These are phyloP conservation scores for Candida xiaguanensis DNA, from an alignment of 805 yeast species.

Conservation along the genomic window DNA sequence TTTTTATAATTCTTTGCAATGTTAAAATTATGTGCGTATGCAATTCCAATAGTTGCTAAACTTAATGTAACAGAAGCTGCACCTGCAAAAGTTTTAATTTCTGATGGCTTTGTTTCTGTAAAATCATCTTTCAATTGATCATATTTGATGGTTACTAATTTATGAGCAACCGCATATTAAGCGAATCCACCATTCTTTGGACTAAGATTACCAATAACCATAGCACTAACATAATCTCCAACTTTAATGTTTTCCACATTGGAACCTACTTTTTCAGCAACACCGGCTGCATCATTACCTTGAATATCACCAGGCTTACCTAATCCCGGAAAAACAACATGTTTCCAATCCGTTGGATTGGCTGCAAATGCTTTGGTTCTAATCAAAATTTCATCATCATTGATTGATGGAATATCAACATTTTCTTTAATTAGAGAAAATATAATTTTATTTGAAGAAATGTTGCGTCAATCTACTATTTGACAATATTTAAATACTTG, in stretches of 20 bases:
- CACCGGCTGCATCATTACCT: slow-evolving; percentile 64
- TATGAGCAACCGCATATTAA: slow-evolving; percentile 45
- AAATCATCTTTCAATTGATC: background rate
- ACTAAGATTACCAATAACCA: slow-evolving; percentile 50
- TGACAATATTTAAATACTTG: too few relatives aligned
- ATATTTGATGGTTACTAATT: slow-evolving; percentile 32
- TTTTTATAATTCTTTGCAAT: slow-evolving; percentile 16
- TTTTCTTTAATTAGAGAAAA: slow-evolving; percentile 1
- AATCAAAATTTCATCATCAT: slow-evolving; percentile 16
- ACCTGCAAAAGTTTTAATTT: slow-evolving; percentile 46
- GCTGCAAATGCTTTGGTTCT: slow-evolving; percentile 53
- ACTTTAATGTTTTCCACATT: slow-evolving; percentile 29
- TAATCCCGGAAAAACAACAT: slow-evolving; percentile 30
- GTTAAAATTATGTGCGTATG: slow-evolving; percentile 33
- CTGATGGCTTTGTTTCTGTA: slow-evolving; percentile 29
- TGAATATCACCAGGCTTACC: slow-evolving; percentile 44
- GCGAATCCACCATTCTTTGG: slow-evolving; percentile 56
- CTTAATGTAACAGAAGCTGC: slow-evolving; percentile 53
- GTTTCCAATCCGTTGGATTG: slow-evolving; percentile 75
- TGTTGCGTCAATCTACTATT: too few relatives aligned
- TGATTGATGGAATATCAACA: background rate
- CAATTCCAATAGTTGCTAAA: slow-evolving; percentile 45
- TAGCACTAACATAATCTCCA: slow-evolving; percentile 57
- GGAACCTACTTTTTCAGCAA: slow-evolving; percentile 50
- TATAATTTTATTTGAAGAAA: slow-evolving; percentile 3